Percentiles rank a stretch among this genome's conserved stretches.
phyloP scores from a whole-genome alignment of 75 land plant genomes.

The Azolla pinnata region DNA sequence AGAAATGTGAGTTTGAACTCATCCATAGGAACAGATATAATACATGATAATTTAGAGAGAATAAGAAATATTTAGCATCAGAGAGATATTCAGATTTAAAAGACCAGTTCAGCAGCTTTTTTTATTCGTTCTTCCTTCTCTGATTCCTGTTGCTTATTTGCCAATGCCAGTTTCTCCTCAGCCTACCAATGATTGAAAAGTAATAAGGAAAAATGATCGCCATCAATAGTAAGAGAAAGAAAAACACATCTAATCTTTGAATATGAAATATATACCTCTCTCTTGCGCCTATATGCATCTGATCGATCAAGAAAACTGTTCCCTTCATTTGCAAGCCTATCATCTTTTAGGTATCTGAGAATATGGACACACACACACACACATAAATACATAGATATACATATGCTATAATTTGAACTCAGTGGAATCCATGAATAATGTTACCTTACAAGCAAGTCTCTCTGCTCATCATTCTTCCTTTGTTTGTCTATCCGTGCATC shows the following conservation, averaged over 20 bases:
- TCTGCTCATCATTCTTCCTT: neutral
- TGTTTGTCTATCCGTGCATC: neutral
- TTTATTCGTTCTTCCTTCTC: constrained; percentile 6
- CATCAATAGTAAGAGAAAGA: too few species aligned
- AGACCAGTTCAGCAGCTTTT: constrained; percentile 4
- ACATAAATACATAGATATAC: neutral
- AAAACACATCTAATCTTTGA: neutral
- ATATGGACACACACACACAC: too few species aligned
- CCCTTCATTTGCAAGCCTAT: constrained; percentile 4
- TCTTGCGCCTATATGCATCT: constrained; percentile 6
- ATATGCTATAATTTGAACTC: neutral
- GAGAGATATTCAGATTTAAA: too few species aligned
- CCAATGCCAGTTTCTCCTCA: constrained; percentile 2
- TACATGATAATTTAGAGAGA: too few species aligned
- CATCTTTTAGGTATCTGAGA: constrained; percentile 2
- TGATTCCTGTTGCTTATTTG: neutral
- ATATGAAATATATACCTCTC: neutral
- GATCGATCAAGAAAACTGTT: constrained; percentile 5
- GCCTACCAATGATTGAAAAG: neutral
- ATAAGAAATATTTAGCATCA: too few species aligned
- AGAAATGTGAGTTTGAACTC: too few species aligned
- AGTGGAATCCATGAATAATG: neutral
- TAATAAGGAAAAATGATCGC: neutral
- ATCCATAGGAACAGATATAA: too few species aligned
- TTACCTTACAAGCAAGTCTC: neutral